A percentile compares a stretch with the other conserved stretches of the same genome.
phyloP scores from a whole-genome alignment of 495 filamentous ascomycete species.

The Xylaria flabelliformis region DNA sequence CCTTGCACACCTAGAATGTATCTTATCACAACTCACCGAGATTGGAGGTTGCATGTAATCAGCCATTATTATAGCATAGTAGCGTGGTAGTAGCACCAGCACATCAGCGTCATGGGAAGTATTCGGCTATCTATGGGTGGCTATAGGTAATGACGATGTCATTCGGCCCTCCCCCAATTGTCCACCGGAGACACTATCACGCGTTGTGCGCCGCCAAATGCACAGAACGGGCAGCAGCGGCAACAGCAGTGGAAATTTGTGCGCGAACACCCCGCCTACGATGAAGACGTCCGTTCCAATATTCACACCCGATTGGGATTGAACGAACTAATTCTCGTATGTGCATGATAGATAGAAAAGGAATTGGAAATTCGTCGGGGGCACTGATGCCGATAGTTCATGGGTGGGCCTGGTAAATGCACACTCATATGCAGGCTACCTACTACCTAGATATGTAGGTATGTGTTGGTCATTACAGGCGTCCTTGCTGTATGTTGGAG shows the following conservation, averaged over 20 bases:
- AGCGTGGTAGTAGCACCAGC: not conserved
- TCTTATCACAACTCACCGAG: not conserved
- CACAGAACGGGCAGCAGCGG: not conserved
- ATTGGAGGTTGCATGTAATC: not conserved
- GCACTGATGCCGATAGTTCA: no score
- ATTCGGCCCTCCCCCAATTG: not conserved
- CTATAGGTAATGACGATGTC: not conserved
- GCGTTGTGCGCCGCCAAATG: not conserved
- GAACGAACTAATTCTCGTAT: not conserved
- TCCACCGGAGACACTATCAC: not conserved
- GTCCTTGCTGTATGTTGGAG: not conserved
- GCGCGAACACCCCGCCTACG: not conserved
- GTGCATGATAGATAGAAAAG: no score
- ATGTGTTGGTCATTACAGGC: not conserved
- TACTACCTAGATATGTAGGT: no score
- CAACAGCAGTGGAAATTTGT: not conserved
- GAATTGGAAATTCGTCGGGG: no score
- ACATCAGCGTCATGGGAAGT: no score
- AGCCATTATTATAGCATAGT: not conserved
- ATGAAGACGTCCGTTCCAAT: not conserved
- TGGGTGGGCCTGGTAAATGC: no score
- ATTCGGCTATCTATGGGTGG: no score
- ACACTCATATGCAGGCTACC: not conserved
- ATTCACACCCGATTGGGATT: not conserved
- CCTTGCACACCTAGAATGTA: not conserved